Evolutionary conservation across 176 grass and related monocot genomes (phyloP), one percentile per base, ranked within the genome.

Genomic region (Zoysia japonica): DNA sequence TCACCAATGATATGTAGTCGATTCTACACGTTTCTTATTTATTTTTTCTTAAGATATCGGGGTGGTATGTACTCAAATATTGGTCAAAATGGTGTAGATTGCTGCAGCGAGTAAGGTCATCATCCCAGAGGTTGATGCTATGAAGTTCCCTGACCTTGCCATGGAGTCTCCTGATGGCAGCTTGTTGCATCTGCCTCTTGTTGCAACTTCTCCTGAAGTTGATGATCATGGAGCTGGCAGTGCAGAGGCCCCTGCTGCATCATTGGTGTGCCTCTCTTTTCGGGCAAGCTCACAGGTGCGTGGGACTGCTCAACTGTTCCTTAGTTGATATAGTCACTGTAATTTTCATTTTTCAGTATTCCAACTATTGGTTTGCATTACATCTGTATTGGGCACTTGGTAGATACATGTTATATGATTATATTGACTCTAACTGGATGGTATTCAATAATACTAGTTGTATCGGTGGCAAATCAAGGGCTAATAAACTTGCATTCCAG

Each of bases 211-310:
- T 48, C 5, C 3, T 1, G 56, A 46, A 53, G 66, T 8, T 0
- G 50, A 0, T 67, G 67, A 11, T 12, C 1, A n/a, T 40, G 51
- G 45, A 43, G 41, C 56, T 71, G 59, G 48, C 12, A 50, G 41
- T 64, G 45, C 5, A 1, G 72, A 57, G 20, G 75, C 75, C 78
- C 78, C 95, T 72, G 62, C 68, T 79, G 95, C 76, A 10, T 89
- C 87, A 68, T 83, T 94, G 36, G 60, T 94, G 74, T 94, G 92
- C 46, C 88, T 98, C 85, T 98, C 95, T 60, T 98, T 94, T 72
- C 92, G 92, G 5, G 95, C 92, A 81, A 98, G 86, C 75, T 98
- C 95, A 0, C 95, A 87, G 87, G 95, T 98, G 86, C 52, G 16
- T 20, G 61, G 46, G 61, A 50, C 39, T 48, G 9, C 1, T 35